Percentiles rank a stretch among this genome's conserved stretches.
Conservation (phyloP, 2,329 filamentous ascomycete species). For the Beauveria bassiana region DNA sequence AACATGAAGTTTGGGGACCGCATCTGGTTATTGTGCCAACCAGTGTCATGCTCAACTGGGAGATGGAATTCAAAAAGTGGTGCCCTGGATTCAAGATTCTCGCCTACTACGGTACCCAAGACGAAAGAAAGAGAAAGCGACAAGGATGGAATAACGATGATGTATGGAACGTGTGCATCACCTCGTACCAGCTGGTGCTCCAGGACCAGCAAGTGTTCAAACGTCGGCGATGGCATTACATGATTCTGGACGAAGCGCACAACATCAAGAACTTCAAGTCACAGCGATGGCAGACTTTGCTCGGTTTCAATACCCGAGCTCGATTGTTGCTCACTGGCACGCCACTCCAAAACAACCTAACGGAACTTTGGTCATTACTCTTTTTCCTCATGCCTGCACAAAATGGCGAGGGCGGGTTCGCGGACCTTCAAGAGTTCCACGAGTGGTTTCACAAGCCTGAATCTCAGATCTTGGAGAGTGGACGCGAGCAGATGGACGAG, state of each 20-base stretch:
- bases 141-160: constrained; percentile 91
- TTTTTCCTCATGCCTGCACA: constrained; percentile 95
- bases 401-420: constrained; percentile 80
- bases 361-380: constrained; percentile 91
- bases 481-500: constrained; percentile 86
- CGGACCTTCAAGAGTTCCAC: constrained; percentile 90
- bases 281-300: constrained; percentile 88
- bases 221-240: constrained; percentile 89
- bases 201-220: constrained; percentile 94
- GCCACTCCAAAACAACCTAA: constrained; percentile 92
- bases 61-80: constrained; percentile 99
- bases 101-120: constrained; percentile 90
- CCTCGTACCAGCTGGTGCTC: constrained; percentile 91
- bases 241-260: constrained; percentile 96
- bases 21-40: constrained; percentile 95
- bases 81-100: constrained; percentile 96
- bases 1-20: constrained; percentile 88
- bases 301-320: constrained; percentile 86
- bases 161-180: constrained; percentile 95
- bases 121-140: constrained; percentile 85
- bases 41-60: constrained; percentile 98
- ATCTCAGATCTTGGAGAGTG: constrained; percentile 91
- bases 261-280: constrained; percentile 99
- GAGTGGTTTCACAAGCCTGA: constrained; percentile 94
- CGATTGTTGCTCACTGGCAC: constrained; percentile 87